Percentiles rank a stretch among this genome's conserved stretches.
phyloP scores from a whole-genome alignment of 2,329 filamentous ascomycete genomes.

The Cadophora luteo-olivacea region DNA sequence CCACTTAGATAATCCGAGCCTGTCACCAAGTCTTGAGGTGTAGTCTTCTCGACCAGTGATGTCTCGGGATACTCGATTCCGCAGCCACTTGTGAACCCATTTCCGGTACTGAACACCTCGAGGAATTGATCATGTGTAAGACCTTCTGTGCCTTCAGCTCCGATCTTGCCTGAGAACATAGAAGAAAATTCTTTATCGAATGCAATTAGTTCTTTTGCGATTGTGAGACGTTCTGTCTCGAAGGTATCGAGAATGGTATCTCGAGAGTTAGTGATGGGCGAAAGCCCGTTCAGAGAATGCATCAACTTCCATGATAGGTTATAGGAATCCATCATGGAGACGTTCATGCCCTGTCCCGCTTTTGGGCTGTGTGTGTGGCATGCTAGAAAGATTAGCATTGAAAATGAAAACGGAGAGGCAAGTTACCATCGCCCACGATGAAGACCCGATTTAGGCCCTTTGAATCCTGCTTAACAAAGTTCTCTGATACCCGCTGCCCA shows the following conservation, averaged over 20 bases:
- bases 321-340: slow-evolving; percentile 63
- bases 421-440: slow-evolving; percentile 49
- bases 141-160: slow-evolving; percentile 68
- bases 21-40: slow-evolving; percentile 2
- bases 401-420: slow-evolving; percentile 20
- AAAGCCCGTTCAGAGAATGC: slow-evolving; percentile 49
- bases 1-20: slow-evolving; percentile 36
- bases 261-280: slow-evolving; percentile 6
- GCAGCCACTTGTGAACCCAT: slow-evolving; percentile 53
- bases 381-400: slow-evolving; percentile 40
- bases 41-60: slow-evolving; percentile 23
- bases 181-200: slow-evolving; percentile 65
- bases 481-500: slow-evolving; percentile 62
- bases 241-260: slow-evolving; percentile 61
- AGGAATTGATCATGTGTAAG: slow-evolving; percentile 56
- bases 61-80: slow-evolving; percentile 43
- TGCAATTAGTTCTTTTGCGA: slow-evolving; percentile 69
- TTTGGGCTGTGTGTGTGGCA: slow-evolving; percentile 67
- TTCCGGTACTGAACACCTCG: slow-evolving; percentile 59
- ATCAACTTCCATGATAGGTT: slow-evolving; percentile 66
- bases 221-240: slow-evolving; percentile 62
- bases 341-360: slow-evolving; percentile 65
- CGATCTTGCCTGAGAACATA: slow-evolving; percentile 58
- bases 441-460: slow-evolving; percentile 55
- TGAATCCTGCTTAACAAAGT: slow-evolving; percentile 43